Evolutionary conservation across 768 basidiomycete genomes (phyloP).

Genomic region (Neoboletus magnificus): DNA sequence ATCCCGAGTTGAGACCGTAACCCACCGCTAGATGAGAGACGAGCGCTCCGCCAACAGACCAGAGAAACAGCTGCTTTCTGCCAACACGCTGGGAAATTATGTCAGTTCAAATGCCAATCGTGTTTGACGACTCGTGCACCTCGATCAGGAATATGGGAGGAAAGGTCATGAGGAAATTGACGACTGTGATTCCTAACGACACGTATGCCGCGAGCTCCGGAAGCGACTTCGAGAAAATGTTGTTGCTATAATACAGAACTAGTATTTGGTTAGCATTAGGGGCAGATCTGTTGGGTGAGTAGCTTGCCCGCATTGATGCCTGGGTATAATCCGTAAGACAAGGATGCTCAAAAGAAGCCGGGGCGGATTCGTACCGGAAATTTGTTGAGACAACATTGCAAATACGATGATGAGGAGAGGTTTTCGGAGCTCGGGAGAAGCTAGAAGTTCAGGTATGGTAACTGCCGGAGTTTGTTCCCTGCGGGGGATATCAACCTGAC

Average conservation of each 20-base stretch:
- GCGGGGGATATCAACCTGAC: constrained; percentile 15
- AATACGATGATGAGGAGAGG: constrained; percentile 66
- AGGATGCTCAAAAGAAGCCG: not conserved
- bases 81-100: constrained; percentile 57
- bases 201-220: constrained; percentile 79
- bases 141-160: constrained; percentile 87
- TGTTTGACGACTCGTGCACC: constrained; percentile 36
- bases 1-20: constrained; percentile 61
- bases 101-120: constrained; percentile 1
- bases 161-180: constrained; percentile 74
- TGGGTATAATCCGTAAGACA: constrained; percentile 24
- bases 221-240: constrained; percentile 76
- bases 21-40: constrained; percentile 66
- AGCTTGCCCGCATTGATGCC: constrained; percentile 71
- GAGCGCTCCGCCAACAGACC: constrained; percentile 66
- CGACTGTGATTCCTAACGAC: constrained; percentile 77
- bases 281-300: not conserved
- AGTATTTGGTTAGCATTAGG: constrained; percentile 5
- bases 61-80: constrained; percentile 60
- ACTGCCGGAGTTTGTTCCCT: constrained; percentile 33
- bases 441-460: constrained; percentile 52
- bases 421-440: constrained; percentile 50
- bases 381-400: constrained; percentile 74
- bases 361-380: constrained; percentile 53
- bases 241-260: constrained; percentile 91